A percentile compares a stretch with the other conserved stretches of the same genome.
Conservation (phyloP, 495 filamentous ascomycete species). For the Lasiosphaeria miniovina region DNA sequence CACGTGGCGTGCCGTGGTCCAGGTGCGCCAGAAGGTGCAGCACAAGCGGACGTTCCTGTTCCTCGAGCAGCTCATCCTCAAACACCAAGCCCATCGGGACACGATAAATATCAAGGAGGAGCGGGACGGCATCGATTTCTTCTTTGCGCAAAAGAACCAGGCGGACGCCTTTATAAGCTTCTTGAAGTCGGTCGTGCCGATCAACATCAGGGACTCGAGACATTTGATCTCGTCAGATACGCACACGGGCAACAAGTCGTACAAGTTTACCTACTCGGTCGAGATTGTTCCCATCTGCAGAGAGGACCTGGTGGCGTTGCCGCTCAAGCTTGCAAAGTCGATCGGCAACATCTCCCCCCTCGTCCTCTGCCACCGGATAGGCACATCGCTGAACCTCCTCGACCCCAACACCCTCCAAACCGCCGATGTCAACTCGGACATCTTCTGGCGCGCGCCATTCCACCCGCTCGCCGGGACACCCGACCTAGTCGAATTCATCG, state of each 20-base stretch:
- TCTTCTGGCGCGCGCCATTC: conserved; percentile 91
- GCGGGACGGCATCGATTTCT: conserved; percentile 93
- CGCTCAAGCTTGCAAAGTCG: conserved; percentile 77
- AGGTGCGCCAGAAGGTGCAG: conserved; percentile 93
- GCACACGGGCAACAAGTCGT: conserved; percentile 82
- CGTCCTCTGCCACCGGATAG: conserved; percentile 77
- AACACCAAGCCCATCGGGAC: conserved; percentile 86
- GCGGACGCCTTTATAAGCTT: conserved; percentile 94
- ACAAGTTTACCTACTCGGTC: conserved; percentile 86
- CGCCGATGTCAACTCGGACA: conserved; percentile 71
- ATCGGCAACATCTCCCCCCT: conserved; percentile 74
- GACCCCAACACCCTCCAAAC: conserved; percentile 90
- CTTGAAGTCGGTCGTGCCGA: conserved; percentile 73
- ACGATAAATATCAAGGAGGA: conserved; percentile 96
- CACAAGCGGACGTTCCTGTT: conserved; percentile 97
- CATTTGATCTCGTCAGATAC: conserved; percentile 92
- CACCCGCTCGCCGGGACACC: conserved; percentile 75
- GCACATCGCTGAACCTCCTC: conserved; percentile 82
- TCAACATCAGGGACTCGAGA: conserved; percentile 77
- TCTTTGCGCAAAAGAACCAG: conserved; percentile 81
- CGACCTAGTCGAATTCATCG: conserved; percentile 84
- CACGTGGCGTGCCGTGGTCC: conserved; percentile 59
- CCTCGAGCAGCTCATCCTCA: conserved; percentile 94
- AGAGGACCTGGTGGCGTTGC: conserved; percentile 92
- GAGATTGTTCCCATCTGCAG: conserved; percentile 93